These are phyloP conservation scores for Murraya koenigii DNA, from an alignment of 345 rosid species.

Conservation along the genomic window DNA sequence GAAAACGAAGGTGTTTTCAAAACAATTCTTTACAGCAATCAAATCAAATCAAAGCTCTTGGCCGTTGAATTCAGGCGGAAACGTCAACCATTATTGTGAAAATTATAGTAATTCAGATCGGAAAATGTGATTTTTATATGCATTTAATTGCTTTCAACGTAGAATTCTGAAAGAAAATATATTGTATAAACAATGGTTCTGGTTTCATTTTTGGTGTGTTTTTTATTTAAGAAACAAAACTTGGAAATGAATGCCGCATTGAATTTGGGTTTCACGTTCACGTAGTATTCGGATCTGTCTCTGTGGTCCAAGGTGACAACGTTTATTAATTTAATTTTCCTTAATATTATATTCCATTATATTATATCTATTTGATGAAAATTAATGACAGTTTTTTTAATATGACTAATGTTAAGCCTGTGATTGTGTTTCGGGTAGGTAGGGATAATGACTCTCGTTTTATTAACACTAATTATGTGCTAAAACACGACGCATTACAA, in stretches of 20 bases:
- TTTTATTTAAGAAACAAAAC: neutral
- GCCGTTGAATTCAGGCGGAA: neutral
- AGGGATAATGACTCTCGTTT: neutral
- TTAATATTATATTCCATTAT: no score
- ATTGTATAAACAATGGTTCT: neutral
- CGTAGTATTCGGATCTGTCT: slow-evolving; percentile 17
- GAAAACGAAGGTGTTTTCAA: neutral
- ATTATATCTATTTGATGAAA: no score
- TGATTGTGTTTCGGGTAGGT: no score
- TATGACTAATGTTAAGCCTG: no score
- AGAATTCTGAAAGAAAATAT: neutral
- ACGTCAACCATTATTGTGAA: neutral
- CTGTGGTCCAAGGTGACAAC: slow-evolving; percentile 10
- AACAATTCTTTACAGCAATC: neutral
- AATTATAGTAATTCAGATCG: neutral
- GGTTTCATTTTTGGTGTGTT: neutral
- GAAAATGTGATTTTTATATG: neutral
- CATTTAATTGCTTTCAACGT: neutral
- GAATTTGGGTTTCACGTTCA: slow-evolving; percentile 16
- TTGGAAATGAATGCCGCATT: neutral
- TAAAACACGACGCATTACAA: neutral
- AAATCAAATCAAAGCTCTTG: neutral
- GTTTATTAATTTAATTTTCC: neutral
- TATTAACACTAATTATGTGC: neutral
- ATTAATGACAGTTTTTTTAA: no score